These are phyloP conservation scores for Macrocybe gigantea DNA, from an alignment of 768 basidiomycete species.

Conservation along the genomic window DNA sequence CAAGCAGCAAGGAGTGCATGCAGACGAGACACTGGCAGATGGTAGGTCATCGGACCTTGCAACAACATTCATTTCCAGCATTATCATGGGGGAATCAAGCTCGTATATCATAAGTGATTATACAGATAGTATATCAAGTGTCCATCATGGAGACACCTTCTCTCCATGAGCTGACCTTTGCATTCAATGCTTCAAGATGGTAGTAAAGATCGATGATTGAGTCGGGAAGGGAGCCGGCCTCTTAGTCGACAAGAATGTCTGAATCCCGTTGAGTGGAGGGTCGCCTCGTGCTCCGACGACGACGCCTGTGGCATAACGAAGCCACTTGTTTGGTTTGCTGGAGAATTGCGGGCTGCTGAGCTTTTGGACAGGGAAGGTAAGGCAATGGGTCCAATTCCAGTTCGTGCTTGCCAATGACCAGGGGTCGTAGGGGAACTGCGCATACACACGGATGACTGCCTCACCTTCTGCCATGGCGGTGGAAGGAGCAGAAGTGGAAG, in stretches of 20 bases:
- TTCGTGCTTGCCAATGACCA: neutral
- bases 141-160: too few relatives aligned
- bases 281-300: slow-evolving; percentile 12
- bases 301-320: slow-evolving; percentile 14
- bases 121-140: too few relatives aligned
- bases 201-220: slow-evolving; percentile 9
- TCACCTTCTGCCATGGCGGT: too few relatives aligned
- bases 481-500: too few relatives aligned
- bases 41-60: too few relatives aligned
- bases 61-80: too few relatives aligned
- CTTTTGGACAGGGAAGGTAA: neutral
- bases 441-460: too few relatives aligned
- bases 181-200: slow-evolving; percentile 9
- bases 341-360: slow-evolving; percentile 9
- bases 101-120: too few relatives aligned
- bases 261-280: slow-evolving; percentile 6
- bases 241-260: slow-evolving; percentile 8
- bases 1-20: too few relatives aligned
- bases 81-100: too few relatives aligned
- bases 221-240: slow-evolving; percentile 4
- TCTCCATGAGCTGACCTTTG: slow-evolving; percentile 12
- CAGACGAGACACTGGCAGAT: too few relatives aligned
- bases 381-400: neutral
- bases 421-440: too few relatives aligned
- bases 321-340: slow-evolving; percentile 13